Base-by-base conservation (phyloP, 176 grass and related monocot genomes). In the Avena sativa region DNA sequence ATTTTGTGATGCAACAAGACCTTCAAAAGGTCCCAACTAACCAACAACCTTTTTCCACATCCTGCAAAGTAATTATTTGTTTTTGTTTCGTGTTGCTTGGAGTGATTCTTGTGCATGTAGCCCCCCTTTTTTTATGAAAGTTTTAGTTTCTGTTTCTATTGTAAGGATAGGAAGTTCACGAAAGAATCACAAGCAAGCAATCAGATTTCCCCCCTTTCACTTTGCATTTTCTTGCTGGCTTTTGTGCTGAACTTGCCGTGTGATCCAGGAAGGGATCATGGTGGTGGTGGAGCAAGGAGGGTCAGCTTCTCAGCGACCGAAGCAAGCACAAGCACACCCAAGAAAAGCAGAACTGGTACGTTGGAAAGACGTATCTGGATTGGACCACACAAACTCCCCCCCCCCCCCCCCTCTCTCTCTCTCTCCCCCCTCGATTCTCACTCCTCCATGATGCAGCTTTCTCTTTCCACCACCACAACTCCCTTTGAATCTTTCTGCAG, bases 331-430 rank as follows among this genome's bases (percentile, higher is more conserved):
- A 88, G 87, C 80, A 86, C 90, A 63, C 87, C 84, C 64, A 98
- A 96, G 89, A 94, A 96, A 95, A 36, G 64, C 87, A 94, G 93
- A 88, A 94, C 96, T 92, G 96, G 96, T 98, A 95, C 84, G 89
- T 91, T 82, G 79, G 77, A 88, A 88, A 67, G 64, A 67, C 64
- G 71, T 83, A 63, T 82, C 71, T 85, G 82, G 86, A 91, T 83
- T 34, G 64, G 46, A 48, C 46, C 46, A 48, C 85, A 79, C 89
- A 34, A 66, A 23, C 23, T 0, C 23, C 23, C 23, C 23, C 23
- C 23, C 23, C 23, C 23, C 23, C 23, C 23, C 28, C 28, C 8
- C 28, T 1, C 43, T n/a, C 19, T n/a, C 51, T 66, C 74, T 67
- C 88, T 79, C 67, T 87, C 82, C 83, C 64, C 2, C 46, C 46